Conservation (phyloP, 805 yeast species). For the Monosporozyma yasuniensis region DNA sequence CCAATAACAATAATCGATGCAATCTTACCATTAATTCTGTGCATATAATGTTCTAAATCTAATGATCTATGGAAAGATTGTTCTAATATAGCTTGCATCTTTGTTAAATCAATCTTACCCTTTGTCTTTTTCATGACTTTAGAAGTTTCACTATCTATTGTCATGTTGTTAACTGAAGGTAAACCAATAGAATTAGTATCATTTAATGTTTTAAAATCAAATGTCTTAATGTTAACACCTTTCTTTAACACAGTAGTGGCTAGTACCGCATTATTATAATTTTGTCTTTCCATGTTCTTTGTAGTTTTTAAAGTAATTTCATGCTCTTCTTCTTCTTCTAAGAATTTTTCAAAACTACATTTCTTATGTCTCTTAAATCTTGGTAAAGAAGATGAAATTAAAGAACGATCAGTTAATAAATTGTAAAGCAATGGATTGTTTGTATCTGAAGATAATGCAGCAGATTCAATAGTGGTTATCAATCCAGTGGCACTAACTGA, state of each 20-base stretch:
- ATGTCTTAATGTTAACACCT: slow-evolving; percentile 44
- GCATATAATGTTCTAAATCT: slow-evolving; percentile 57
- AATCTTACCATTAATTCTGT: slow-evolving; percentile 53
- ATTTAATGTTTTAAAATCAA: slow-evolving; percentile 16
- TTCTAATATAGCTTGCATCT: slow-evolving; percentile 55
- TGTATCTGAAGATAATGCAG: slow-evolving; percentile 37
- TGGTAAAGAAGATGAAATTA: slow-evolving; percentile 86
- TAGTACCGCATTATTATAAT: slow-evolving; percentile 19
- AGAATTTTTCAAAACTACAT: neutral
- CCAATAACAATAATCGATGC: slow-evolving; percentile 83
- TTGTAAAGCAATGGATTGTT: slow-evolving; percentile 85
- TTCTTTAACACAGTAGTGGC: slow-evolving; percentile 68
- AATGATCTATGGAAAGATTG: slow-evolving; percentile 68
- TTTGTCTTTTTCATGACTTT: neutral
- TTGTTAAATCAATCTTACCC: slow-evolving; percentile 41
- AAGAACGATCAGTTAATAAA: slow-evolving; percentile 82
- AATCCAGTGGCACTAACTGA: slow-evolving; percentile 66
- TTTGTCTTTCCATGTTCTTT: neutral
- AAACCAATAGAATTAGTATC: slow-evolving; percentile 21
- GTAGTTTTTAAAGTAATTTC: slow-evolving; percentile 7
- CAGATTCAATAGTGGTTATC: slow-evolving; percentile 75
- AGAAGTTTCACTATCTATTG: neutral
- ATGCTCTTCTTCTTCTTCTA: slow-evolving; percentile 4
- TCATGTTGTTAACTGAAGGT: slow-evolving; percentile 11
- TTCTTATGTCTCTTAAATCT: slow-evolving; percentile 33